A percentile compares a stretch with the other conserved stretches of the same genome.
Evolutionary conservation across 495 filamentous ascomycete genomes (phyloP).

Genomic region (Sporormia fimetaria): DNA sequence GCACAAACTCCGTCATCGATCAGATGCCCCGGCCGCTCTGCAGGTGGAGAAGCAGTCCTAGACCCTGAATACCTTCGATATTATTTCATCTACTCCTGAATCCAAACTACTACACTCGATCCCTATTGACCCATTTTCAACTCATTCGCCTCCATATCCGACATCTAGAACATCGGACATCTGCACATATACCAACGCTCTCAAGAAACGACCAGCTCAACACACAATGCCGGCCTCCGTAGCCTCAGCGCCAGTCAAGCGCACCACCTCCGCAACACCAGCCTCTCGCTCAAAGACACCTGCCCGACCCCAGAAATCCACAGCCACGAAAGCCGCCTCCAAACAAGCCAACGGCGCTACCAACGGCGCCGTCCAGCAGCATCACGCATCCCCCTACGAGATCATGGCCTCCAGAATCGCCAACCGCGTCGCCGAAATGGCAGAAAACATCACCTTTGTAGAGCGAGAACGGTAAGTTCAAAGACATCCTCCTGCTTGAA

Average conservation of each 20-base stretch:
- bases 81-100: too few relatives aligned
- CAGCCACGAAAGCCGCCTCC: slow-evolving; percentile 19
- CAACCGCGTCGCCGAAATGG: slow-evolving; percentile 36
- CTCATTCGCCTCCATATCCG: too few relatives aligned
- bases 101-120: too few relatives aligned
- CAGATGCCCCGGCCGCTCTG: too few relatives aligned
- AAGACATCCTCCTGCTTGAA: not conserved
- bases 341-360: slow-evolving; percentile 7
- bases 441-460: slow-evolving; percentile 36
- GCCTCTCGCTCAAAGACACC: not conserved
- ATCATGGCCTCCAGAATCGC: slow-evolving; percentile 34
- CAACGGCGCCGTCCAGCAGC: slow-evolving; percentile 5
- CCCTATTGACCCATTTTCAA: too few relatives aligned
- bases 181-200: too few relatives aligned
- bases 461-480: slow-evolving; percentile 29
- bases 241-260: slow-evolving; percentile 15
- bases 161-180: too few relatives aligned
- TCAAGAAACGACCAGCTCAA: too few relatives aligned
- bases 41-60: too few relatives aligned
- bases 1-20: too few relatives aligned
- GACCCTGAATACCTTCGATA: too few relatives aligned
- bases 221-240: slow-evolving; percentile 14
- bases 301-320: slow-evolving; percentile 8
- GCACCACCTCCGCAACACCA: slow-evolving; percentile 11
- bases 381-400: slow-evolving; percentile 29